Evolutionary conservation across 257 asterid genomes (phyloP), one percentile per base, ranked within the genome.

Genomic region (Leonotis leonurus): DNA sequence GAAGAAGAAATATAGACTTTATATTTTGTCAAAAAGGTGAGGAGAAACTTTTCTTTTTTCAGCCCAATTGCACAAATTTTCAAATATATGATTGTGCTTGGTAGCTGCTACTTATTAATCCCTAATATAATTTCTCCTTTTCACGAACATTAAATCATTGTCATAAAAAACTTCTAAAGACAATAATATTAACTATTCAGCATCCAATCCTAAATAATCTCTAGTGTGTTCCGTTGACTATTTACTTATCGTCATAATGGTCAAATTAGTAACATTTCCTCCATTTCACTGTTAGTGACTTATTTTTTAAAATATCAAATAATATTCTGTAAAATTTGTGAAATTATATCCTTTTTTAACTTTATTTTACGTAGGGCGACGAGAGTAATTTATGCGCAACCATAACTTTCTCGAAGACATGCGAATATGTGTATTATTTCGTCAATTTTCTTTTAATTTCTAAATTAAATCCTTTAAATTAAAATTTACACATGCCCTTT

Each of bases 101-200:
- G 44, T 3, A 11, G 44, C 49, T 29, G 35, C 54, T 9, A 63
- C 3, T 32, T 32, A 11, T 33, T 6, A 51, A 54, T 53, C 68
- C 43, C 3, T 8, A 21, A 6, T 22, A 1, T 33, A 6, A 6
- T 5, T 9, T 54, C 21, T 59, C 56, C 41, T 48, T 48, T 56
- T 26, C 49, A 53, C 65, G 55, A 40, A 62, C 16, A 55, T 66
- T 64, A 65, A 64, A 59, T 50, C 69, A 50, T 54, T 70, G 75
- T 80, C 73, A 65, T 67, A 41, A 51, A 49, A 60, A 57, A 56
- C 76, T 62, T 68, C 74, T 46, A 70, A 76, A 44, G 79, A 76
- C 73, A 78, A 85, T 78, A 78, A 80, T 2, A 85, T n/a, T n/a
- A n/a, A n/a, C n/a, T n/a, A n/a, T n/a, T n/a, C n/a, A 75, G 75